Percentiles rank a stretch among this genome's conserved stretches.
Evolutionary conservation across 495 filamentous ascomycete species (phyloP).

Genomic region (Neurospora pannonica): DNA sequence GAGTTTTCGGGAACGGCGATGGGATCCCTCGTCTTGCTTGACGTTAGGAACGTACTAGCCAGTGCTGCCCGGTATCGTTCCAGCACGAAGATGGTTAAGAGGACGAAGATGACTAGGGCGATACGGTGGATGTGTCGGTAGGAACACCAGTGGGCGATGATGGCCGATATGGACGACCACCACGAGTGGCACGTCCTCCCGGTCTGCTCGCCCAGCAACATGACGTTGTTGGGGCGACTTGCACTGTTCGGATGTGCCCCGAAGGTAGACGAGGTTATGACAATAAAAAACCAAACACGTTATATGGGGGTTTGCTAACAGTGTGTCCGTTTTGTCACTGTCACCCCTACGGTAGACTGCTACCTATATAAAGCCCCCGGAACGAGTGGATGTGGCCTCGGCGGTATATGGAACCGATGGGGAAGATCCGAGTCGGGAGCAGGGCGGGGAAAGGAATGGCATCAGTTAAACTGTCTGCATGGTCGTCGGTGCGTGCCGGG

Average conservation of each 20-base stretch:
- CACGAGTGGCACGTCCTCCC: neutral
- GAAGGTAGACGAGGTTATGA: too few species aligned
- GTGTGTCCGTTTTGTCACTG: too few species aligned
- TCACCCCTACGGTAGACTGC: too few species aligned
- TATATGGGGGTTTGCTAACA: too few species aligned
- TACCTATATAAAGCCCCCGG: neutral
- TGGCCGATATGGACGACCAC: neutral
- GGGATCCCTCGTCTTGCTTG: neutral
- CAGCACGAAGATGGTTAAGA: conserved; percentile 5
- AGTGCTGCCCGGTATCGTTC: conserved; percentile 5
- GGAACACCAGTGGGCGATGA: conserved; percentile 7
- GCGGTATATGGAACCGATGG: neutral
- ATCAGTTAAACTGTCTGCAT: neutral
- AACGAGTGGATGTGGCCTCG: neutral
- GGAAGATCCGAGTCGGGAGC: neutral
- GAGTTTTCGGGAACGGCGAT: neutral
- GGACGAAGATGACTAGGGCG: conserved; percentile 1
- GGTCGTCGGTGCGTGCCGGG: neutral
- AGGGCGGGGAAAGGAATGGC: neutral
- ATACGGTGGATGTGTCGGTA: conserved; percentile 9
- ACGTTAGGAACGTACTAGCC: neutral
- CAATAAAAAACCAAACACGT: too few species aligned
- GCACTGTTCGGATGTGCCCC: neutral
- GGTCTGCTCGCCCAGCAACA: neutral
- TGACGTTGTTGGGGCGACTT: neutral